These are phyloP conservation scores for Diaporthe helianthi DNA, from an alignment of 2,329 filamentous ascomycete genomes.

Conservation along the genomic window DNA sequence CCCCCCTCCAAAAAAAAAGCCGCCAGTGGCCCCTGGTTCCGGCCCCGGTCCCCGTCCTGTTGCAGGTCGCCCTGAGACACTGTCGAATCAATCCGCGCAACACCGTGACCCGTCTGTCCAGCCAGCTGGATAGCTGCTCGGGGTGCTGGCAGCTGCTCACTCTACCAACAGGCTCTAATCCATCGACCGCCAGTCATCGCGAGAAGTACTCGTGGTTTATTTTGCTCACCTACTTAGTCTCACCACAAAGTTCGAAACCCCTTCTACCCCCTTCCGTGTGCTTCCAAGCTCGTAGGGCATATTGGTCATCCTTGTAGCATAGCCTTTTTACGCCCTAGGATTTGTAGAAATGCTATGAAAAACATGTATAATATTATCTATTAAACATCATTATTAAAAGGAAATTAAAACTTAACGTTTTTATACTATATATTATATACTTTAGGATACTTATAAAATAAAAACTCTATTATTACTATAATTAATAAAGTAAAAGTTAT, in stretches of 20 bases:
- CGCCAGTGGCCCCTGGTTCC: not conserved
- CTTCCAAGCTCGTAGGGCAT: not conserved
- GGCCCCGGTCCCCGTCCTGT: conserved; percentile 11
- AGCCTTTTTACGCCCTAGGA: too few relatives aligned
- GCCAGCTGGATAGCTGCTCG: not conserved
- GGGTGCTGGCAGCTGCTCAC: too few relatives aligned
- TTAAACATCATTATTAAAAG: too few relatives aligned
- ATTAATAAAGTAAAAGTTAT: too few relatives aligned
- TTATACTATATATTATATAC: too few relatives aligned
- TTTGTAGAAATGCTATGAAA: too few relatives aligned
- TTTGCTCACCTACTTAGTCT: not conserved
- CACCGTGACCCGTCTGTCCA: conserved; percentile 19
- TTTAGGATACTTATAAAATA: too few relatives aligned
- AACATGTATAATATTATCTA: too few relatives aligned
- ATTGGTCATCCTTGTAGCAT: not conserved
- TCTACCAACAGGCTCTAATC: not conserved
- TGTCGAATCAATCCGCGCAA: conserved; percentile 21
- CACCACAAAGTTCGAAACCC: not conserved
- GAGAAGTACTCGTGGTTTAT: not conserved
- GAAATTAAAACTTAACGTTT: too few relatives aligned
- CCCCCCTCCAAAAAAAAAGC: too few relatives aligned
- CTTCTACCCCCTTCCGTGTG: not conserved
- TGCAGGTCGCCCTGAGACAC: conserved; percentile 25
- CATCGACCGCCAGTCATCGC: too few relatives aligned
- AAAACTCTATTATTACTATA: too few relatives aligned